Conservation (phyloP, 2,329 filamentous ascomycete species). For the Monascus ruber region DNA sequence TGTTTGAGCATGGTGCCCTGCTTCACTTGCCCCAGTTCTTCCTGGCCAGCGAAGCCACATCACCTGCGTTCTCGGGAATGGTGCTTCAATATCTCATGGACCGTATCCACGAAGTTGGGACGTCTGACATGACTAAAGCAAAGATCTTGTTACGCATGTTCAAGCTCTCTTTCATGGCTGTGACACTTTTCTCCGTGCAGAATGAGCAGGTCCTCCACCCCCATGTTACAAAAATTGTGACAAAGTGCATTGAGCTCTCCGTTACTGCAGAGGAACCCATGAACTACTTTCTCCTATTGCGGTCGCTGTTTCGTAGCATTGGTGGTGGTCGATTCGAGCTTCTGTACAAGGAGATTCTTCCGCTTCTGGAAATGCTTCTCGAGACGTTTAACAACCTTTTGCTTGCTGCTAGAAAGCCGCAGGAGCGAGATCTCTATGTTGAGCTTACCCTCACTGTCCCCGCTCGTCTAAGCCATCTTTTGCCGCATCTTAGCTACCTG, state of each 20-base stretch:
- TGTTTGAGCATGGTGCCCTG: slow-evolving; percentile 89
- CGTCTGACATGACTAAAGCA: slow-evolving; percentile 80
- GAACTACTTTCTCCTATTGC: slow-evolving; percentile 92
- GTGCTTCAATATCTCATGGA: slow-evolving; percentile 95
- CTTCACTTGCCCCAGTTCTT: slow-evolving; percentile 97
- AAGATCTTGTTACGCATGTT: slow-evolving; percentile 88
- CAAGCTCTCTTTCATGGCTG: slow-evolving; percentile 98
- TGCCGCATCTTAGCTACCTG: slow-evolving; percentile 89
- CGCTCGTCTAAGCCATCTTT: slow-evolving; percentile 80
- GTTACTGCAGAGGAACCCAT: slow-evolving; percentile 94
- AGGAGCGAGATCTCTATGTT: slow-evolving; percentile 90
- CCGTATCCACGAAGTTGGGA: slow-evolving; percentile 87
- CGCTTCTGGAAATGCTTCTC: slow-evolving; percentile 89
- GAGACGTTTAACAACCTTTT: slow-evolving; percentile 95
- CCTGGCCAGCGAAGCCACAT: slow-evolving; percentile 95
- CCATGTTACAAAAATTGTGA: slow-evolving; percentile 94
- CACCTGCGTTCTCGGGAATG: slow-evolving; percentile 96
- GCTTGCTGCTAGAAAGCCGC: slow-evolving; percentile 76
- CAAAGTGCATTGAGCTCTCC: slow-evolving; percentile 90
- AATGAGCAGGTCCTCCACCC: slow-evolving; percentile 94
- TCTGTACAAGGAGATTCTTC: slow-evolving; percentile 94
- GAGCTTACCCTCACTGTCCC: slow-evolving; percentile 94
- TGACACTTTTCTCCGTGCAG: slow-evolving; percentile 85
- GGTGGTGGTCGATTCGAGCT: slow-evolving; percentile 96
- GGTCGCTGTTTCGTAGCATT: slow-evolving; percentile 90